Conservation (phyloP, 2,329 filamentous ascomycete species). For the Monosporascus sp. region DNA sequence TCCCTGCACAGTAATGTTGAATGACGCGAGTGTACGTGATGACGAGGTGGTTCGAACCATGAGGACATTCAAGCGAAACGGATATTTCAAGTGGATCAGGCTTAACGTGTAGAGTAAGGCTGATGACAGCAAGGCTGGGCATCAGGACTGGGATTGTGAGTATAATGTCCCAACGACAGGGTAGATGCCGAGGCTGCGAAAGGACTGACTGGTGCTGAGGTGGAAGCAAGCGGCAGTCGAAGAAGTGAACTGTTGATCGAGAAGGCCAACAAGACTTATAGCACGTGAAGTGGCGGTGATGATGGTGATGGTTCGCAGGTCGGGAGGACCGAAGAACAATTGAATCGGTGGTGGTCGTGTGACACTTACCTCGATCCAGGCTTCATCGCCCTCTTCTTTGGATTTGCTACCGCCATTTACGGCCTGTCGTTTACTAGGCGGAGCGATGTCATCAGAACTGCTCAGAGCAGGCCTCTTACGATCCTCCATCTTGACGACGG, state of each 20-base stretch:
- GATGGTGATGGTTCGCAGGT: background rate
- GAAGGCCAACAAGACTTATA: background rate
- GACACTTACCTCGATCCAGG: conserved; percentile 61
- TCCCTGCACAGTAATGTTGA: conserved; percentile 17
- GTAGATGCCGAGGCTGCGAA: conserved; percentile 14
- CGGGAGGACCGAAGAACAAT: background rate
- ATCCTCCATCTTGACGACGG: conserved; percentile 96
- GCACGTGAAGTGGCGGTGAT: background rate
- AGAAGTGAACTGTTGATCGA: background rate
- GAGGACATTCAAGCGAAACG: conserved; percentile 16
- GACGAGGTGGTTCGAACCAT: conserved; percentile 18
- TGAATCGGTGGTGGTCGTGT: conserved; percentile 11
- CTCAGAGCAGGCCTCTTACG: conserved; percentile 89
- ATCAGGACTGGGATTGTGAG: conserved; percentile 31
- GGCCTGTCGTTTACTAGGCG: conserved; percentile 87
- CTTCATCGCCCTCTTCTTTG: conserved; percentile 52
- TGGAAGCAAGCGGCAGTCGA: background rate
- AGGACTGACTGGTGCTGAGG: conserved; percentile 8
- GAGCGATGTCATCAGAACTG: conserved; percentile 76
- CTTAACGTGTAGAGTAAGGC: conserved; percentile 15
- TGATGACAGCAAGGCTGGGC: conserved; percentile 23
- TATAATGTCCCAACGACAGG: conserved; percentile 20
- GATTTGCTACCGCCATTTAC: conserved; percentile 69
- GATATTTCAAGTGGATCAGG: conserved; percentile 9
- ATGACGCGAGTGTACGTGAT: conserved; percentile 20